These are phyloP conservation scores for Paecilomyces variotii DNA, from an alignment of 2,329 filamentous ascomycete genomes.

Conservation along the genomic window DNA sequence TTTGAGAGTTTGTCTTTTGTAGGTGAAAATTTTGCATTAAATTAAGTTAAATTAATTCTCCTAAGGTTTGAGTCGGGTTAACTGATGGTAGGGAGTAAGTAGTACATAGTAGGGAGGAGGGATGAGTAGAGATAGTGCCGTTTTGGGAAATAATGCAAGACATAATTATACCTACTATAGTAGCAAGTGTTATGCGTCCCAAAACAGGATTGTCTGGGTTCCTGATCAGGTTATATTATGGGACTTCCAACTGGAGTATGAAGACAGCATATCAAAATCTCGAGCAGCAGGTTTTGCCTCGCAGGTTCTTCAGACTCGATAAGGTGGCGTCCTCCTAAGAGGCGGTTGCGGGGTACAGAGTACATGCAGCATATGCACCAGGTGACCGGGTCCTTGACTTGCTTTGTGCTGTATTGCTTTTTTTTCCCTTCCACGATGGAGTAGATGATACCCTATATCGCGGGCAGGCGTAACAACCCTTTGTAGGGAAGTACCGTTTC, in stretches of 20 bases:
- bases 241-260: not conserved
- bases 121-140: not conserved
- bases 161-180: not conserved
- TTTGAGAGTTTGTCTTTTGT: not conserved
- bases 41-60: not conserved
- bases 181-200: no score
- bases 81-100: not conserved
- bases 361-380: not conserved
- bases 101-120: no score
- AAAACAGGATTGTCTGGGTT: not conserved
- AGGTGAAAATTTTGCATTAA: not conserved
- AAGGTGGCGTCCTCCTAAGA: not conserved
- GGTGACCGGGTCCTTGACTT: not conserved
- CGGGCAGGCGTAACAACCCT: not conserved
- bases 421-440: not conserved
- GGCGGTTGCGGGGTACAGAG: not conserved
- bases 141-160: not conserved
- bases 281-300: not conserved
- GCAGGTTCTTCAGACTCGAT: not conserved
- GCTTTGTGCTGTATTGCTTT: not conserved
- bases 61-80: not conserved
- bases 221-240: not conserved
- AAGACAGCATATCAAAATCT: not conserved
- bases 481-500: not conserved
- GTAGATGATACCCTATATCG: not conserved